Evolutionary conservation across 2,329 filamentous ascomycete species (phyloP).

Genomic region (Akanthomyces muscarius): DNA sequence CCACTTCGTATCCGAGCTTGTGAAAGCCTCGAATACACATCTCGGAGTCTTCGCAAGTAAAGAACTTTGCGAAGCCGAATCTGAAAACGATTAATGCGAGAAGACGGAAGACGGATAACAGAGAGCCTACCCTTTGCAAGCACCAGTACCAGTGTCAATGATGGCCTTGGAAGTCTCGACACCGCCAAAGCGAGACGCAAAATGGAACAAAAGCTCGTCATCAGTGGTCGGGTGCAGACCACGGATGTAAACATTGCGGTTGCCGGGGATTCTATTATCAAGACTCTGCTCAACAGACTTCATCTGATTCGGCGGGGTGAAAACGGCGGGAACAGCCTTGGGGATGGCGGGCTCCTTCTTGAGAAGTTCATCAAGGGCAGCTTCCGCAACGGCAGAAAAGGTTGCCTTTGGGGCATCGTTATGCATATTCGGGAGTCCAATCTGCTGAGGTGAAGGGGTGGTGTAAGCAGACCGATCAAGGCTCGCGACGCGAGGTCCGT

Average conservation of each 20-base stretch:
- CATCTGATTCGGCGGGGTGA: slow-evolving; percentile 77
- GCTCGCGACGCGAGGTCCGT: slow-evolving; percentile 53
- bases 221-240: slow-evolving; percentile 94
- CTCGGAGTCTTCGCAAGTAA: slow-evolving; percentile 81
- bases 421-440: slow-evolving; percentile 40
- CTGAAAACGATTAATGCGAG: slow-evolving; percentile 45
- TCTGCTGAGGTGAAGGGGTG: slow-evolving; percentile 62
- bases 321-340: slow-evolving; percentile 82
- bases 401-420: slow-evolving; percentile 41
- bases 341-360: slow-evolving; percentile 80
- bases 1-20: slow-evolving; percentile 92
- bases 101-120: slow-evolving; percentile 5
- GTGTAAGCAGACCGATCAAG: slow-evolving; percentile 63
- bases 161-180: slow-evolving; percentile 98
- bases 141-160: slow-evolving; percentile 86
- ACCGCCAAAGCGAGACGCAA: slow-evolving; percentile 82
- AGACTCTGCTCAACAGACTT: slow-evolving; percentile 92
- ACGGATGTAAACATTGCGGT: slow-evolving; percentile 97
- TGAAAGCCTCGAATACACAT: slow-evolving; percentile 96
- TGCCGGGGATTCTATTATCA: slow-evolving; percentile 84
- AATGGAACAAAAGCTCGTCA: slow-evolving; percentile 79
- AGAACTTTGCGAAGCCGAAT: slow-evolving; percentile 97
- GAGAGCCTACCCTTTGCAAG: slow-evolving; percentile 81
- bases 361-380: slow-evolving; percentile 60
- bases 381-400: slow-evolving; percentile 39